phyloP scores from a whole-genome alignment of 23 red algal species.

The Cyanidioschyzon merolae region DNA sequence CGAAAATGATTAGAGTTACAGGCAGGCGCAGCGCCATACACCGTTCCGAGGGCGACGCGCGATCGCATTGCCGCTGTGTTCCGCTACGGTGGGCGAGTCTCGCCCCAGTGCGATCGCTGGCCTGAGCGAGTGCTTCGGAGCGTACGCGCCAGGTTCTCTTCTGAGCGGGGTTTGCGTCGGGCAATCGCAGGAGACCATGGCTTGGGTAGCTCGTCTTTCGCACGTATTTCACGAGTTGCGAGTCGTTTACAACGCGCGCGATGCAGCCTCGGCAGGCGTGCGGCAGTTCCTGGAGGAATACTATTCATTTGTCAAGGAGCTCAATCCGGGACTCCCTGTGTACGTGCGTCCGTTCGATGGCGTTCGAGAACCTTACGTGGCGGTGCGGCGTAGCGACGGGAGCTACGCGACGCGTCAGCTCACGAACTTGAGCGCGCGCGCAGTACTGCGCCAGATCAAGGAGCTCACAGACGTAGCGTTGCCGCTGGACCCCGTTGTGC shows the following conservation, averaged over 20 bases:
- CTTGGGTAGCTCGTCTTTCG: conserved; percentile 66
- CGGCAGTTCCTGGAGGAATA: conserved; percentile 62
- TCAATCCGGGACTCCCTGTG: conserved; percentile 85
- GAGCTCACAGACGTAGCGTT: neutral
- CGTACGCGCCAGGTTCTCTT: too few relatives aligned
- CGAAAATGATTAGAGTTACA: too few relatives aligned
- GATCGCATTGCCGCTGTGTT: too few relatives aligned
- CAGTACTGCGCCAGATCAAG: neutral
- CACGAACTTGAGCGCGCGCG: neutral
- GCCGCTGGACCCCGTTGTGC: neutral
- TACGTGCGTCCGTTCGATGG: conserved; percentile 75
- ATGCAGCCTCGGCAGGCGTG: conserved; percentile 44
- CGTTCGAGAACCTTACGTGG: conserved; percentile 46
- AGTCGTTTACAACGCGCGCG: conserved; percentile 56
- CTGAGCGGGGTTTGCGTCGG: too few relatives aligned
- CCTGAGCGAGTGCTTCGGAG: too few relatives aligned
- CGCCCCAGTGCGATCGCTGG: too few relatives aligned
- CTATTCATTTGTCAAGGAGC: conserved; percentile 55
- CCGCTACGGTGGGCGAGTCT: too few relatives aligned
- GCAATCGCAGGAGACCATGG: too few relatives aligned
- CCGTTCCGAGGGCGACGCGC: too few relatives aligned
- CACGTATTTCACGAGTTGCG: conserved; percentile 63
- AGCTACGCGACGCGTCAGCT: neutral
- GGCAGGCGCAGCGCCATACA: too few relatives aligned
- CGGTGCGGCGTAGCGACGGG: conserved; percentile 21